Evolutionary conservation across 768 basidiomycete species (phyloP), one percentile per base, ranked within the genome.

Genomic region (Rhodotorula paludigena): DNA sequence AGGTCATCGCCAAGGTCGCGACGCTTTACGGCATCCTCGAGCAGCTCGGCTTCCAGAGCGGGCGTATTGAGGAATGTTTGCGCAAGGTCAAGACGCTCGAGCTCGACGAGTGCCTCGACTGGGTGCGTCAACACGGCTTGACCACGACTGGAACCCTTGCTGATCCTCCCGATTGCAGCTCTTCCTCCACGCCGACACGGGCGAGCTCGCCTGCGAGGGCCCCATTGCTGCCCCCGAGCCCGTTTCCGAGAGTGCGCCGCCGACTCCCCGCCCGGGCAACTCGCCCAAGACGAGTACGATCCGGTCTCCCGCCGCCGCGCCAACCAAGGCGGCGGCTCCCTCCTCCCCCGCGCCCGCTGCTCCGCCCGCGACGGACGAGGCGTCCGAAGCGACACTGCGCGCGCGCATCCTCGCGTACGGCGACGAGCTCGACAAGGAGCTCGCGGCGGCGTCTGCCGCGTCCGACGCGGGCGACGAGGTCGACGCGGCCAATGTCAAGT

Each of bases 91-190:
- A 80, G 35, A 84, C 86, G 20, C 79, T 87, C 39, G 89, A 89
- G 33, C 79, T 91, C n/a, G 93, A 97, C 23, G 88, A 91, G 58
- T 91, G 89, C 16, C 83, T 89, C 60, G 88, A 92, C 76, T 97
- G 94, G 94, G 91, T 94, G 71, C 63, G 85, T 23, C 23, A n/a
- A 8, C 12, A 4, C 21, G 32, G 2, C 14, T 12, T 36, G 2
- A 3, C 18, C 20, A 61, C 39, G 32, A 60, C 52, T n/a, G n/a
- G n/a, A n/a, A n/a, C 30, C 56, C 33, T 35, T 41, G 54, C 25
- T 62, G 32, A 52, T 23, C 32, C 11, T 8, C 28, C n/a, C 48
- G 51, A 7, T 45, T 57, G 12, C 64, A 91, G 90, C 81, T 91
- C 42, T 84, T 83, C 76, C 72, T 86, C 11, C 83, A 86, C 77